Conservation (phyloP, 2,329 filamentous ascomycete species). For the Aureobasidium melanogenum region DNA sequence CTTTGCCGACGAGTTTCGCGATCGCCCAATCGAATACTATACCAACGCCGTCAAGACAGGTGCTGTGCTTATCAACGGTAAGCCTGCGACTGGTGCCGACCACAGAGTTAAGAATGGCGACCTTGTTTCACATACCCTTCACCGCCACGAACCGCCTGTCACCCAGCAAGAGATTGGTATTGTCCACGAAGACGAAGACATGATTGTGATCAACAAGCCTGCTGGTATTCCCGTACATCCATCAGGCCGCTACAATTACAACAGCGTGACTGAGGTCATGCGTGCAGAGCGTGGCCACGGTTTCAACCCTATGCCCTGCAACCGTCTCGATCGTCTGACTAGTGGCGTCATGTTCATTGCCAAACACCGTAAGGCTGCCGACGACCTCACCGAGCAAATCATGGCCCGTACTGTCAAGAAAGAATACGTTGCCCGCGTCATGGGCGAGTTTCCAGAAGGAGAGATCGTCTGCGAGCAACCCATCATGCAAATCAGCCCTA, state of each 20-base stretch:
- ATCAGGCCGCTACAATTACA: conserved; percentile 90
- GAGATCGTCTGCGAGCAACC: conserved; percentile 90
- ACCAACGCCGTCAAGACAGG: conserved; percentile 71
- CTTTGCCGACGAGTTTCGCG: conserved; percentile 85
- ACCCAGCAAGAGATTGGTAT: conserved; percentile 70
- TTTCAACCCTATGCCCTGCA: conserved; percentile 65
- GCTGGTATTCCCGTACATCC: conserved; percentile 92
- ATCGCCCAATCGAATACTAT: conserved; percentile 81
- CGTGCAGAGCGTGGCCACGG: conserved; percentile 57
- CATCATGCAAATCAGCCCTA: conserved; percentile 87
- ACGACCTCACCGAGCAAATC: conserved; percentile 67
- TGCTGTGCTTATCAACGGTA: conserved; percentile 70
- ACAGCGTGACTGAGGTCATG: conserved; percentile 90
- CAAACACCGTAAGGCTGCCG: conserved; percentile 73
- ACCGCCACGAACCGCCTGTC: conserved; percentile 92
- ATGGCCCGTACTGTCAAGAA: conserved; percentile 76
- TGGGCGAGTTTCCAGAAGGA: conserved; percentile 83
- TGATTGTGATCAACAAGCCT: conserved; percentile 96
- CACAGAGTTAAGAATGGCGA: conserved; percentile 81
- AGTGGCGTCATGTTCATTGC: conserved; percentile 98
- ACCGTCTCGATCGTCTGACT: conserved; percentile 86
- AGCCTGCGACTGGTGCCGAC: conserved; percentile 53
- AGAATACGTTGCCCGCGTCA: conserved; percentile 88
- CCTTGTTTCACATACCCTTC: conserved; percentile 82
- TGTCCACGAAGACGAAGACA: conserved; percentile 82